Evolutionary conservation across 108 stramenopile species (phyloP).

Genomic region (Cyclotella choctawhatcheeana): DNA sequence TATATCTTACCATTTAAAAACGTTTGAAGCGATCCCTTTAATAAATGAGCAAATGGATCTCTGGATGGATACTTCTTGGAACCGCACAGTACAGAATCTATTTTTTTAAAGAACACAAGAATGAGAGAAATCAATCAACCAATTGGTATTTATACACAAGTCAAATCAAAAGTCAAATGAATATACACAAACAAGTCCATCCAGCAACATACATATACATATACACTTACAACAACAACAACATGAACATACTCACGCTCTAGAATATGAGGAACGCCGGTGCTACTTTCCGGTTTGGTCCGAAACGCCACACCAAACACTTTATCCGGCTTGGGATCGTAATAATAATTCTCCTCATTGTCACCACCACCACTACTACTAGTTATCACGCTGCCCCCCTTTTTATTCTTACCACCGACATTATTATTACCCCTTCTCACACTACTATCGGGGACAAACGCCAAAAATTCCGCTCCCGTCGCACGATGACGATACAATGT

Average conservation of each 20-base stretch:
- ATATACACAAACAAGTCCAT: too few species aligned
- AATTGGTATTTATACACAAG: too few species aligned
- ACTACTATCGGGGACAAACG: constrained; percentile 69
- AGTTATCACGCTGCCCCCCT: too few species aligned
- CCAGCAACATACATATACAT: not conserved
- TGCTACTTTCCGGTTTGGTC: constrained; percentile 80
- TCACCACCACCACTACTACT: not conserved
- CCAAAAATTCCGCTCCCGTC: constrained; percentile 77
- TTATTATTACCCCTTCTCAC: not conserved
- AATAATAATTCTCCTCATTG: constrained; percentile 19
- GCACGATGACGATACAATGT: constrained; percentile 74
- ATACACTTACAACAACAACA: not conserved
- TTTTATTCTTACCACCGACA: constrained; percentile 5
- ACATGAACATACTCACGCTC: constrained; percentile 56
- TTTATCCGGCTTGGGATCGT: constrained; percentile 81
- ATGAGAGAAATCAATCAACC: too few species aligned
- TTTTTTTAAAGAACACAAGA: too few species aligned
- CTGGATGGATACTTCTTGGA: constrained; percentile 88
- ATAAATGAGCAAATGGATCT: constrained; percentile 93
- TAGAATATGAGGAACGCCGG: constrained; percentile 93
- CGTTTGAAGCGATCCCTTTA: constrained; percentile 91
- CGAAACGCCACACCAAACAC: constrained; percentile 96
- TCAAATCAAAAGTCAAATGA: constrained; percentile 30
- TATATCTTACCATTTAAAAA: constrained; percentile 95
- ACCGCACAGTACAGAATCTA: constrained; percentile 90